Evolutionary conservation across 805 yeast species (phyloP).

Genomic region (Komagataella kurtzmanii): DNA sequence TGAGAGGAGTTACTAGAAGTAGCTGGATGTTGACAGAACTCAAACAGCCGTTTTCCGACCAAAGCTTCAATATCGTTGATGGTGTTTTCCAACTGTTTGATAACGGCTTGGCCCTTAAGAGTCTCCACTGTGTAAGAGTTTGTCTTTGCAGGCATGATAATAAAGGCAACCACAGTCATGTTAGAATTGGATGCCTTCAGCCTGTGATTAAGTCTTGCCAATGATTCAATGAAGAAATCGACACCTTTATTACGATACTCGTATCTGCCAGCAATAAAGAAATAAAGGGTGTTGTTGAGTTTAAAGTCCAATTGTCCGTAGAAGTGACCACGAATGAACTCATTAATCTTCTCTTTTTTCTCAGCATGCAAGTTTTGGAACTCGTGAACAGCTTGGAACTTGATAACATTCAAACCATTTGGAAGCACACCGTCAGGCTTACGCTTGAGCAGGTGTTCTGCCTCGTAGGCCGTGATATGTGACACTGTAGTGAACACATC

Average conservation of each 20-base stretch:
- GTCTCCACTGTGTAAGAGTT: slow-evolving; percentile 94
- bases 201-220: slow-evolving; percentile 83
- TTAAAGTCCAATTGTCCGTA: slow-evolving; percentile 95
- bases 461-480: slow-evolving; percentile 92
- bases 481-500: slow-evolving; percentile 97
- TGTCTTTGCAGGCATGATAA: slow-evolving; percentile 95
- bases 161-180: slow-evolving; percentile 91
- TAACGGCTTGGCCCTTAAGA: slow-evolving; percentile 90
- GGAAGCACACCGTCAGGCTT: slow-evolving; percentile 98
- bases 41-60: slow-evolving; percentile 80
- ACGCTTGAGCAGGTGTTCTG: slow-evolving; percentile 84
- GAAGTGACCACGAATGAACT: slow-evolving; percentile 92
- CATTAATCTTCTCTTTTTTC: slow-evolving; percentile 84
- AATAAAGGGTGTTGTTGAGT: slow-evolving; percentile 84
- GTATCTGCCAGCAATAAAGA: slow-evolving; percentile 94
- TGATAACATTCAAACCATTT: slow-evolving; percentile 89
- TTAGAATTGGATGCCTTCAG: slow-evolving; percentile 73
- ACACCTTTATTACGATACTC: slow-evolving; percentile 96
- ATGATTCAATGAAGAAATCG: slow-evolving; percentile 84
- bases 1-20: slow-evolving; percentile 29
- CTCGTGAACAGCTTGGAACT: slow-evolving; percentile 95
- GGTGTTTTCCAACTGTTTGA: slow-evolving; percentile 79
- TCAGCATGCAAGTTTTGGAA: slow-evolving; percentile 92
- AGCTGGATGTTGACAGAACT: slow-evolving; percentile 50
- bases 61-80: slow-evolving; percentile 77